Evolutionary conservation across 805 yeast genomes (phyloP).

Genomic region (Metschnikowia santaceciliae): DNA sequence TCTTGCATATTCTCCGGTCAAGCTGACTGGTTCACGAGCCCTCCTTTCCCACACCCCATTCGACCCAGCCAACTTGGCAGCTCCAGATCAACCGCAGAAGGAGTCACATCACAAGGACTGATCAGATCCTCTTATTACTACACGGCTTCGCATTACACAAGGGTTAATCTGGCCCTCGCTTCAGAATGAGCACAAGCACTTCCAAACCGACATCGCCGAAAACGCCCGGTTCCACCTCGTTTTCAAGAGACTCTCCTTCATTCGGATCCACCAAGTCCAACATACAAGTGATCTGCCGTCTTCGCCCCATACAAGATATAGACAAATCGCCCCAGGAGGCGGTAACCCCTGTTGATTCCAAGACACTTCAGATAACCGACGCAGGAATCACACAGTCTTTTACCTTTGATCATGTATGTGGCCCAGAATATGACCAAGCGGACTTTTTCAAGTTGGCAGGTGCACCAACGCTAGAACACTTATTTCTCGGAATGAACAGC

Average conservation of each 20-base stretch:
- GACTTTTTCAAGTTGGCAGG: conserved; percentile 60
- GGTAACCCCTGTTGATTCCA: conserved; percentile 19
- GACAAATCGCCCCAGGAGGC: conserved; percentile 26
- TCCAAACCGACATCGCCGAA: conserved; percentile 7
- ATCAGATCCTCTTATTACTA: not conserved
- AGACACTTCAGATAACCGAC: conserved; percentile 26
- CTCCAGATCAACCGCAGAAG: not conserved
- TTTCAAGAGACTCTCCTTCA: not conserved
- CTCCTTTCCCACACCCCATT: not conserved
- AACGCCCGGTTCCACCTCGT: not conserved
- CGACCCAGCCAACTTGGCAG: not conserved
- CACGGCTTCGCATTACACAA: too few species aligned
- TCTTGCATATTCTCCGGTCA: not conserved
- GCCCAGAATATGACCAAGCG: conserved; percentile 45
- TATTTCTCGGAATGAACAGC: conserved; percentile 73
- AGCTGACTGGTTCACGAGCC: not conserved
- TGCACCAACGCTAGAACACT: conserved; percentile 60
- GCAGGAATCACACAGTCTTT: conserved; percentile 34
- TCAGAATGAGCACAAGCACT: not conserved
- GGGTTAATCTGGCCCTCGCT: not conserved
- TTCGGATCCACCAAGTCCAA: conserved; percentile 19
- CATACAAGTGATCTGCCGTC: conserved; percentile 68
- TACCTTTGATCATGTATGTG: conserved; percentile 66
- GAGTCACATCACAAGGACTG: not conserved
- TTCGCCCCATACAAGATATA: conserved; percentile 51